These are phyloP conservation scores for Leishmania amazonensis DNA, from an alignment of 208 protist genomes.

Conservation along the genomic window DNA sequence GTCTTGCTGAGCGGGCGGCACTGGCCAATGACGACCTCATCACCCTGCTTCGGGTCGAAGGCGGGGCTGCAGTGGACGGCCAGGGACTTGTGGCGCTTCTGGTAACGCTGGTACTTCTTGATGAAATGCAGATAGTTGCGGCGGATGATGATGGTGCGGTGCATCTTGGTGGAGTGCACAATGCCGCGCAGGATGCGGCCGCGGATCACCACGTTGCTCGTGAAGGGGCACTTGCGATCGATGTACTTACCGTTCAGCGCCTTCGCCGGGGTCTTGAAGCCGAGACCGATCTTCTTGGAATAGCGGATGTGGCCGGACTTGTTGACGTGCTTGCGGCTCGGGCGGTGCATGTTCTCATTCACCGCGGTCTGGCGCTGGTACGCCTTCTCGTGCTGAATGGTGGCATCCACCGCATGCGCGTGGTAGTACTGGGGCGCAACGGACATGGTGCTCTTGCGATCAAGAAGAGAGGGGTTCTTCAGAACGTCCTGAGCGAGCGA, in stretches of 20 bases:
- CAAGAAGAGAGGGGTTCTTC: not conserved
- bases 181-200: conserved; percentile 98
- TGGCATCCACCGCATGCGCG: conserved; percentile 73
- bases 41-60: conserved; percentile 98
- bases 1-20: conserved; percentile 99
- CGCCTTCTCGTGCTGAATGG: conserved; percentile 91
- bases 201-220: conserved; percentile 99
- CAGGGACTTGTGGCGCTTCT: conserved; percentile 99
- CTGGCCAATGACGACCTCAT: conserved; percentile 99
- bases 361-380: conserved; percentile 93
- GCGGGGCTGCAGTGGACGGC: conserved; percentile 98
- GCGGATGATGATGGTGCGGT: conserved; percentile 98
- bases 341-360: conserved; percentile 89
- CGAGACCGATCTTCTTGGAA: conserved; percentile 93
- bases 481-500: conserved; percentile 13
- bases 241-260: conserved; percentile 99
- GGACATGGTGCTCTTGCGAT: conserved; percentile 30
- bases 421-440: conserved; percentile 67
- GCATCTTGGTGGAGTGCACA: conserved; percentile 99
- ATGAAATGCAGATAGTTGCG: conserved; percentile 99
- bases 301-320: conserved; percentile 93
- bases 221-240: conserved; percentile 99
- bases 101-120: conserved; percentile 99
- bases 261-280: conserved; percentile 98
- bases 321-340: conserved; percentile 58